A percentile compares a stretch with the other conserved stretches of the same genome.
Evolutionary conservation across 169 alveolate species (phyloP).

Genomic region (Miamiensis avidus): DNA sequence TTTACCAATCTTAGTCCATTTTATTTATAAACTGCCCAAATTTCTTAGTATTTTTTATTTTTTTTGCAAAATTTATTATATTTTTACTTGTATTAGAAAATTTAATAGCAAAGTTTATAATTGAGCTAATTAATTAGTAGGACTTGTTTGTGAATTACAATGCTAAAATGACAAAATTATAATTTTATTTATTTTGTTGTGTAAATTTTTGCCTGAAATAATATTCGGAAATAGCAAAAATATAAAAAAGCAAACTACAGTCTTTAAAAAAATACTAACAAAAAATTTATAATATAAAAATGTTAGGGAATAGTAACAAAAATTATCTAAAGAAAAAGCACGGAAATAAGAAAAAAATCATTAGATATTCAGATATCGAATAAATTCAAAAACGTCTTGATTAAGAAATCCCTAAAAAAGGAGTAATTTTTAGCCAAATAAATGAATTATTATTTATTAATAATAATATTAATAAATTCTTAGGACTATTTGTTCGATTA

Average conservation of each 20-base stretch:
- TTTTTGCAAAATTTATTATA: too few relatives aligned
- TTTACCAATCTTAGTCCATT: too few relatives aligned
- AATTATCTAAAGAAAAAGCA: not conserved
- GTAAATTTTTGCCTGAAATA: not conserved
- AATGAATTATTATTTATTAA: too few relatives aligned
- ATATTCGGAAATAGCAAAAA: not conserved
- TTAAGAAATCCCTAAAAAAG: not conserved
- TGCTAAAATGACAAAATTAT: not conserved
- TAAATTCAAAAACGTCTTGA: not conserved
- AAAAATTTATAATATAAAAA: too few relatives aligned
- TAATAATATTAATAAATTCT: not conserved
- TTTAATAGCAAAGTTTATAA: too few relatives aligned
- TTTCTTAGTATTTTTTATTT: too few relatives aligned
- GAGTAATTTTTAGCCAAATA: not conserved
- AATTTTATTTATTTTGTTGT: too few relatives aligned
- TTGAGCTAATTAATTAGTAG: too few relatives aligned
- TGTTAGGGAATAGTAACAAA: too few relatives aligned
- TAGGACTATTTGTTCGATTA: slow-evolving; percentile 47
- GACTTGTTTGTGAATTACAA: not conserved
- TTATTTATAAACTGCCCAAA: too few relatives aligned
- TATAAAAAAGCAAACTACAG: not conserved
- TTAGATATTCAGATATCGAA: not conserved
- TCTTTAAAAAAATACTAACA: too few relatives aligned
- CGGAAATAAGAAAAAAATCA: not conserved
- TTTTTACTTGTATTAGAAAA: too few relatives aligned